These are phyloP conservation scores for Chaetomiaceae sp. DNA, from an alignment of 2,329 filamentous ascomycete genomes.

Conservation along the genomic window DNA sequence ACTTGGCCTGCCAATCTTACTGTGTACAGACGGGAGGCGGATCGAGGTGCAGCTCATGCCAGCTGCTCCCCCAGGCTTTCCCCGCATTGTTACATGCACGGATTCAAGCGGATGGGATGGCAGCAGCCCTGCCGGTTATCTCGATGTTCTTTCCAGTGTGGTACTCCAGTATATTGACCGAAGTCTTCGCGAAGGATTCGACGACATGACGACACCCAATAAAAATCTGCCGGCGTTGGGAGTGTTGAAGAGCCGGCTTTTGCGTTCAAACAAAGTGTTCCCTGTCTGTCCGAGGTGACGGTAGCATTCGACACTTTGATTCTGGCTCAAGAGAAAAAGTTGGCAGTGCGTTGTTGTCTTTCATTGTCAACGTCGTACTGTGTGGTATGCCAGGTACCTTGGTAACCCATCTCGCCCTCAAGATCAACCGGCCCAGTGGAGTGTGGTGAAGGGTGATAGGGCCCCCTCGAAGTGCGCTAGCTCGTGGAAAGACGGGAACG, in stretches of 20 bases:
- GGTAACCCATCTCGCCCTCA: no score
- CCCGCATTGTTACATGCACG: conserved; percentile 15
- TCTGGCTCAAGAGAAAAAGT: no score
- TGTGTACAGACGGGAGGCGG: no score
- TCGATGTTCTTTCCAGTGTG: conserved; percentile 4
- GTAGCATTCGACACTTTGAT: neutral
- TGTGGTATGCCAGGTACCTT: no score
- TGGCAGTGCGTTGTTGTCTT: no score
- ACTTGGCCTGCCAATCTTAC: neutral
- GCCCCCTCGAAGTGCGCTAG: conserved; percentile 5
- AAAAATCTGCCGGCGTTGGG: neutral
- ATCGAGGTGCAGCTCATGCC: neutral
- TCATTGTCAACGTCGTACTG: no score
- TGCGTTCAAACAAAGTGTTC: no score
- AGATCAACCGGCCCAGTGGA: conserved; percentile 19
- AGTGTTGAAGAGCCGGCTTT: conserved; percentile 5
- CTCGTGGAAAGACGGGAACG: conserved; percentile 9
- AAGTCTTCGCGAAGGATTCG: conserved; percentile 17
- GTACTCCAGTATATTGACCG: conserved; percentile 18
- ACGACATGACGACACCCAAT: conserved; percentile 11
- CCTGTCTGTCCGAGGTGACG: no score
- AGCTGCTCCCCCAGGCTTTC: conserved; percentile 3
- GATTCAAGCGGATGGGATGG: no score
- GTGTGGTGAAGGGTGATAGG: no score
- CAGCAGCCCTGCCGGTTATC: neutral